Conservation (phyloP, 2,329 filamentous ascomycete species). For the Colletotrichum horii region DNA sequence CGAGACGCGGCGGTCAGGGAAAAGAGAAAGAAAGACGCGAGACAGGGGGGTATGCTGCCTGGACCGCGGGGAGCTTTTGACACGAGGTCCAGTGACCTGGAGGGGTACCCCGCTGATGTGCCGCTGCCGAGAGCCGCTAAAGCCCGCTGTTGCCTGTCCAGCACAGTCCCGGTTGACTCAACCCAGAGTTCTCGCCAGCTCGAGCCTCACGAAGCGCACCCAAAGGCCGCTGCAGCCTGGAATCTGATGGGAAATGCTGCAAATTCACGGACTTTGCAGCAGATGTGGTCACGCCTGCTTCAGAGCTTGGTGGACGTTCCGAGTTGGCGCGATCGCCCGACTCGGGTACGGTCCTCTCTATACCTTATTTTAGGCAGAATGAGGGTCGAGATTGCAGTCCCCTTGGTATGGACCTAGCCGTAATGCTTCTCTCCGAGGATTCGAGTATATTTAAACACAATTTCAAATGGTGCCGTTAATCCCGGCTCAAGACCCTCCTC, state of each 20-base stretch:
- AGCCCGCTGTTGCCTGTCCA: slow-evolving; percentile 15
- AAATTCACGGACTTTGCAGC: not conserved
- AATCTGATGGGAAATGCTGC: not conserved
- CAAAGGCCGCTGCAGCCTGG: slow-evolving; percentile 2
- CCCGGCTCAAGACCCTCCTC: not conserved
- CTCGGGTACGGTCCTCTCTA: not conserved
- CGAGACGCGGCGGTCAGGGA: slow-evolving; percentile 5
- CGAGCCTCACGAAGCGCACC: not conserved
- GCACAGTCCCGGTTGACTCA: not conserved
- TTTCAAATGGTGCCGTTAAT: not conserved
- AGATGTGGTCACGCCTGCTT: not conserved
- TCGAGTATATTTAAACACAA: not conserved
- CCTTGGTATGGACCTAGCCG: not conserved
- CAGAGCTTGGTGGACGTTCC: not conserved
- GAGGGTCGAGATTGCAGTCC: not conserved
- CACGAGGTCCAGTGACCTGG: slow-evolving; percentile 21
- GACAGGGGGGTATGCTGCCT: slow-evolving; percentile 19
- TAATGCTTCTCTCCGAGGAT: not conserved
- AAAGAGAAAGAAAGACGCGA: not conserved
- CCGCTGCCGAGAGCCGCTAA: not conserved
- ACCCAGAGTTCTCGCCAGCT: not conserved
- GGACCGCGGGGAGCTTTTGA: not conserved
- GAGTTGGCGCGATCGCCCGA: not conserved
- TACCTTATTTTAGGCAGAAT: not conserved
- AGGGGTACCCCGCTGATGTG: not conserved